Evolutionary conservation across 2,329 filamentous ascomycete genomes (phyloP).

Genomic region (Niveomyces coronatus): DNA sequence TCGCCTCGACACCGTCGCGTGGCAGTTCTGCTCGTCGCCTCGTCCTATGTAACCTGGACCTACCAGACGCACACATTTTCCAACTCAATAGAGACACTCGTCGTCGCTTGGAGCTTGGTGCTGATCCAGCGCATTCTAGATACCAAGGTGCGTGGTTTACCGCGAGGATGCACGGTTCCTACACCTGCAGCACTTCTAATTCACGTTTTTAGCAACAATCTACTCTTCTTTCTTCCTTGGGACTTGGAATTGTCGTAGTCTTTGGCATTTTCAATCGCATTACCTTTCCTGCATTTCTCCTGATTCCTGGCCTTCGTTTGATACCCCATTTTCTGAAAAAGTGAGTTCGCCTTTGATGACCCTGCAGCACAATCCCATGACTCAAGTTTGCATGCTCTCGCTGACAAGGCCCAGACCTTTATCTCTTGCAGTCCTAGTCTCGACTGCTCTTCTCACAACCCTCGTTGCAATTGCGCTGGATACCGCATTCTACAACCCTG

Average conservation of each 20-base stretch:
- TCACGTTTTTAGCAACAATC: conserved; percentile 50
- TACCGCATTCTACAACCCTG: conserved; percentile 68
- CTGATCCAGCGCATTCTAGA: conserved; percentile 78
- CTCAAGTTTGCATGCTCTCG: too few relatives aligned
- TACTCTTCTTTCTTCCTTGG: conserved; percentile 62
- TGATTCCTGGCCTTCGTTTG: conserved; percentile 73
- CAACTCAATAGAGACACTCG: conserved; percentile 88
- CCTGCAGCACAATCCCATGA: too few relatives aligned
- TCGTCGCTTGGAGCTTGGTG: conserved; percentile 88
- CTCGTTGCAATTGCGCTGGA: conserved; percentile 70
- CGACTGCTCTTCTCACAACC: conserved; percentile 57
- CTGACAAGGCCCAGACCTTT: conserved; percentile 44
- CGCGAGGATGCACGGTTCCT: neutral
- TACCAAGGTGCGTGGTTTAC: conserved; percentile 51
- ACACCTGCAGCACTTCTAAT: conserved; percentile 16
- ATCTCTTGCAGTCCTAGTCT: conserved; percentile 51
- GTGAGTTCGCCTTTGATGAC: conserved; percentile 50
- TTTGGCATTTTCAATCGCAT: conserved; percentile 94
- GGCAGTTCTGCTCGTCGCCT: conserved; percentile 77
- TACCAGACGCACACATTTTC: conserved; percentile 98
- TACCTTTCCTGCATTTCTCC: conserved; percentile 87
- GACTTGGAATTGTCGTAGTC: conserved; percentile 72
- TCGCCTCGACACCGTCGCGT: conserved; percentile 60
- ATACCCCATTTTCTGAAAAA: conserved; percentile 77
- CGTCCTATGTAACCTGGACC: conserved; percentile 97